phyloP scores from a whole-genome alignment of 768 basidiomycete genomes.

The Tulasnella sp. region DNA sequence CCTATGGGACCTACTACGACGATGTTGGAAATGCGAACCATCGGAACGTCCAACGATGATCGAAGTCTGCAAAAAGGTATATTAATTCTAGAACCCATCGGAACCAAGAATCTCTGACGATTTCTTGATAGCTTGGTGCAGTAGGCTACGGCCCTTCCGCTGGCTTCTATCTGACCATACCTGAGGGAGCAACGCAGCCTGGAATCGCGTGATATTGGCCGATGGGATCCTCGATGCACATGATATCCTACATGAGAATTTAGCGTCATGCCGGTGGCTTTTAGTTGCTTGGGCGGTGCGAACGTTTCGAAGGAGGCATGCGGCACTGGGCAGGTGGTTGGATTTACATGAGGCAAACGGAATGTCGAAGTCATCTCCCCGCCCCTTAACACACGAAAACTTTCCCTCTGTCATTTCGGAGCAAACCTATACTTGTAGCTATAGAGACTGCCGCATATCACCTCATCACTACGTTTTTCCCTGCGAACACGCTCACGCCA shows the following conservation, averaged over 20 bases:
- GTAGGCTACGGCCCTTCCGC: not conserved
- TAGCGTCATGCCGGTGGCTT: not conserved
- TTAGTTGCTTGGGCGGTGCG: not conserved
- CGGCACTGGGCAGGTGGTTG: not conserved
- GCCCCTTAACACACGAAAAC: not conserved
- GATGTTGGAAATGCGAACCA: constrained; percentile 7
- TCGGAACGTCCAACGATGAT: not conserved
- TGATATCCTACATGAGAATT: not conserved
- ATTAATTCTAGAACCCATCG: not conserved
- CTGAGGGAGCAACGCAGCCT: not conserved
- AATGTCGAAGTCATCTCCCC: not conserved
- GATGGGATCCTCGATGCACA: not conserved
- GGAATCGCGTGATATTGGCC: not conserved
- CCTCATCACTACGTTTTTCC: too few relatives aligned
- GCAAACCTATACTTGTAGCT: too few relatives aligned
- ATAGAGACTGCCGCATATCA: too few relatives aligned
- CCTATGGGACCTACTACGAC: not conserved
- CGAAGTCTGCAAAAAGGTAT: not conserved
- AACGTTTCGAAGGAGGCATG: not conserved
- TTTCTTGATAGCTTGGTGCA: not conserved
- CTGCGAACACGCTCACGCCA: not conserved
- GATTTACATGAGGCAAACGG: not conserved
- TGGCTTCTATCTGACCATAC: not conserved
- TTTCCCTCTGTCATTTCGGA: not conserved
- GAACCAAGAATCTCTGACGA: not conserved